phyloP scores from a whole-genome alignment of 306 rosid species.

The Corylus americana region DNA sequence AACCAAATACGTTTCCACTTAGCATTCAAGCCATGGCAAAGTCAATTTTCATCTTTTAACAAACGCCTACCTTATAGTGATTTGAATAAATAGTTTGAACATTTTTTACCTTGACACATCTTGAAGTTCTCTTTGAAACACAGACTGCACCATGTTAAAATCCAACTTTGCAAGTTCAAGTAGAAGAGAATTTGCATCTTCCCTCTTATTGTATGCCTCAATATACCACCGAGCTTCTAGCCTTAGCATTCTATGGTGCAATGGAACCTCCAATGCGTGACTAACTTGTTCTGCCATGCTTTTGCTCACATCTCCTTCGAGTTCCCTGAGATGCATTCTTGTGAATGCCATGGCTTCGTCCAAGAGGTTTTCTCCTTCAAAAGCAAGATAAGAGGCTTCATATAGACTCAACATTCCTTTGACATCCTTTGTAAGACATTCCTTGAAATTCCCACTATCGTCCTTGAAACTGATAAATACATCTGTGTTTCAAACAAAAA shows the following conservation, averaged over 20 bases:
- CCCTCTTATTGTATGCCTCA: conserved; percentile 38
- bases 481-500: conserved; percentile 30
- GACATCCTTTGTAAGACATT: conserved; percentile 23
- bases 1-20: not conserved
- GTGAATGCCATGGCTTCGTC: conserved; percentile 52
- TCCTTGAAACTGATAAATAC: conserved; percentile 43
- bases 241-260: conserved; percentile 42
- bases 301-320: not conserved
- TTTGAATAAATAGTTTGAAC: too few species aligned
- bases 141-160: conserved; percentile 51
- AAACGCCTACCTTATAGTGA: too few species aligned
- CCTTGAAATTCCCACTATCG: conserved; percentile 20
- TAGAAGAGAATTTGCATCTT: conserved; percentile 24
- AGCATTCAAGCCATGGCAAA: too few species aligned
- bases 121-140: conserved; percentile 38
- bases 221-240: conserved; percentile 53
- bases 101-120: conserved; percentile 43
- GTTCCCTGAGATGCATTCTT: conserved; percentile 30
- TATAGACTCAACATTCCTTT: conserved; percentile 56
- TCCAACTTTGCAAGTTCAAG: conserved; percentile 49
- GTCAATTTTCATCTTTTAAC: too few species aligned
- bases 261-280: conserved; percentile 53
- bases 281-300: conserved; percentile 25
- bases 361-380: conserved; percentile 47
- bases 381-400: conserved; percentile 50